These are phyloP conservation scores for Metschnikowia arizonensis DNA, from an alignment of 805 yeast genomes.

Conservation along the genomic window DNA sequence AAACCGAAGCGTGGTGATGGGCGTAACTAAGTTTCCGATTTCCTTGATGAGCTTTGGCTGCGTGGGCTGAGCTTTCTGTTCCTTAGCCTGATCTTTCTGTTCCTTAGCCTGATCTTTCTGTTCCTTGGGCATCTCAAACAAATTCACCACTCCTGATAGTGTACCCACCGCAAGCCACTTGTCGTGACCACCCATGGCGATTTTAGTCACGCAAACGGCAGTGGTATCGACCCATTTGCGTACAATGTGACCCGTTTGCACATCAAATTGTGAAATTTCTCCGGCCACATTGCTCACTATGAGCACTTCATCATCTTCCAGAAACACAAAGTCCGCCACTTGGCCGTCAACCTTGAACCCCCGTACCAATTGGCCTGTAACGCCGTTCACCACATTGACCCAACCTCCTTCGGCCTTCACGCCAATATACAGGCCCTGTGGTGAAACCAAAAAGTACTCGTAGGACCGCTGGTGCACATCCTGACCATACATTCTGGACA, in stretches of 20 bases:
- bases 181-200: conserved; percentile 69
- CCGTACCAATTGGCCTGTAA: conserved; percentile 79
- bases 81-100: no score
- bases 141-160: conserved; percentile 81
- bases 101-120: no score
- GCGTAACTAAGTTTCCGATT: conserved; percentile 76
- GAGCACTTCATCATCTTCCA: conserved; percentile 39
- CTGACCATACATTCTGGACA: conserved; percentile 88
- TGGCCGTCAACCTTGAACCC: conserved; percentile 90
- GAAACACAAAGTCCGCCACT: conserved; percentile 75
- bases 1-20: conserved; percentile 70
- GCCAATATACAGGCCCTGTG: conserved; percentile 68
- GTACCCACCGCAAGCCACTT: conserved; percentile 89
- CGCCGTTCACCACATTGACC: conserved; percentile 74
- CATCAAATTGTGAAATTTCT: conserved; percentile 80
- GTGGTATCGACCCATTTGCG: conserved; percentile 82
- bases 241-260: conserved; percentile 31
- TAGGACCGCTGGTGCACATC: conserved; percentile 79
- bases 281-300: conserved; percentile 71
- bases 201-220: conserved; percentile 76
- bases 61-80: no score
- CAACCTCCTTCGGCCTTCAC: conserved; percentile 85
- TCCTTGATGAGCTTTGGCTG: conserved; percentile 52
- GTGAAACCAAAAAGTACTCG: conserved; percentile 78
- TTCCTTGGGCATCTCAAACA: conserved; percentile 65